Evolutionary conservation across 1,284 basidiomycete species (phyloP), one percentile per base, ranked within the genome.

Genomic region (Gomphus sp.): DNA sequence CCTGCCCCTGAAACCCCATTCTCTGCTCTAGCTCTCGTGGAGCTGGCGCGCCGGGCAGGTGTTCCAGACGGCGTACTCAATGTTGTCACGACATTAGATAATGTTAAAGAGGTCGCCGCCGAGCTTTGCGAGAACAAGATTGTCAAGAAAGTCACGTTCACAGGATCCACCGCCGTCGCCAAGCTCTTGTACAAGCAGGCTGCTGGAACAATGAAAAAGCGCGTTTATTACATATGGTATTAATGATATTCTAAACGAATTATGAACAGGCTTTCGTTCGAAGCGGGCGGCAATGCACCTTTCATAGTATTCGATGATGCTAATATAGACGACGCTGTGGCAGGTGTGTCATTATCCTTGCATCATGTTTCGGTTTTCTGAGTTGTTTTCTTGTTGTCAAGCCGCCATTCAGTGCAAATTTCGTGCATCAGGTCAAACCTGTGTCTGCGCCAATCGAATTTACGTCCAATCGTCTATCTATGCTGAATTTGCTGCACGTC

Each of bases 221-320:
- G 48, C 6, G 78, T 22, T 33, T 22, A 16, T 4, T 50, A 22
- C 5, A 54, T 37, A 33, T 49, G 22, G 22, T 14, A 47, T 41
- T 14, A 41, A 61, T 25, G 33, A 55, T 16, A 58, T 28, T 36
- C 36, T 44, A 43, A 28, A 41, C n/a, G 31, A 16, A 31, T 9
- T 31, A 53, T 56, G 31, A 48, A 45, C 61, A 91, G 87, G 69
- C 76, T 93, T 36, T 91, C 91, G 0, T 74, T 95, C 57, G 93
- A 95, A 71, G 89, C 87, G 49, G 90, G 87, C 11, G 95, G 95
- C 52, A 98, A 96, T 63, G 83, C 92, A 0, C 89, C 94, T 0
- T 96, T 96, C 73, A 96, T 97, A 64, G 93, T 99, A 8, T 99
- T 99, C 69, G 91, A 94, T 62, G 97, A 99, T 68, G 95, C 95